Base-by-base conservation (phyloP, 1,284 basidiomycete species). In the Agroathelia rolfsii region DNA sequence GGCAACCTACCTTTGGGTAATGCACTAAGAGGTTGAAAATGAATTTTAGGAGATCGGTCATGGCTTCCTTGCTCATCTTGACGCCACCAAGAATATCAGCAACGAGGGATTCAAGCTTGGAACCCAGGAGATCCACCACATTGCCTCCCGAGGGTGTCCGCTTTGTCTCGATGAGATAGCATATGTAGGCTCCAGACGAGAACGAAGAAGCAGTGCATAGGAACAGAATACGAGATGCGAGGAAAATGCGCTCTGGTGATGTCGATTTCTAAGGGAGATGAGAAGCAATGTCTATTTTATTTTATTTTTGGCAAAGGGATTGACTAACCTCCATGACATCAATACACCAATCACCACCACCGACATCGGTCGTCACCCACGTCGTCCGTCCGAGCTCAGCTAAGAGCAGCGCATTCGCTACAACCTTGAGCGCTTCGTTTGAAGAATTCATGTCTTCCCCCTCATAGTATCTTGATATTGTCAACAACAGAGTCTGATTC, bases 41-140 rank as follows among this genome's bases (percentile, higher is more conserved):
- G 32, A 86, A 64, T 47, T 88, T 88, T 36, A 88, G 65, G 24
- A 84, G 49, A 52, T 88, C 84, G 2, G 69, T 69, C 65, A 77
- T 69, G 3, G 82, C 81, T 39, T 87, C 82, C 37, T 65, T 65
- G 7, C 71, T 64, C 56, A 74, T 71, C 39, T 66, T 66, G 8
- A 64, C 51, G 27, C 68, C 67, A 13, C 57, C 51, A 17, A 71
- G 57, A 32, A 80, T 59, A 27, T 54, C 57, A 22, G 48, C 54
- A 6, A 58, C 55, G 24, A 70, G 53, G n/a, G 58, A 47, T 43
- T 76, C 80, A 27, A 73, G 62, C 45, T 80, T 79, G 10, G 53
- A 38, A 9, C 53, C 60, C 15, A 86, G 64, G 32, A 78, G 66
- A 20, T 81, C 76, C 23, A 77, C 55, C 24, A 79, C 49, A 8